Conservation (phyloP, 1,139 yeast species). For the Pichia cactophila region DNA sequence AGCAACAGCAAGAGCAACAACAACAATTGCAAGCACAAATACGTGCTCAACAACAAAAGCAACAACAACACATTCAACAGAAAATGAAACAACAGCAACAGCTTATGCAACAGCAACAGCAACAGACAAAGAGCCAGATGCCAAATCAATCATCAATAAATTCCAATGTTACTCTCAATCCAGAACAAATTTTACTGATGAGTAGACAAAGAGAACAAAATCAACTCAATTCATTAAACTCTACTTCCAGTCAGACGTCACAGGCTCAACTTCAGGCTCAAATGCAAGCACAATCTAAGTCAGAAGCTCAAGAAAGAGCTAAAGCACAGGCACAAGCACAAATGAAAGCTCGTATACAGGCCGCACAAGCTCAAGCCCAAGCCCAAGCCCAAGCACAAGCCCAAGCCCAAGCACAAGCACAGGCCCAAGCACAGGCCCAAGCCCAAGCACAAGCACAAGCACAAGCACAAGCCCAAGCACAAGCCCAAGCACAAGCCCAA, state of each 20-base stretch:
- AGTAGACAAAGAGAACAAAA: constrained; percentile 20
- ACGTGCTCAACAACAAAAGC: constrained; percentile 23
- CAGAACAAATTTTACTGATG: constrained; percentile 26
- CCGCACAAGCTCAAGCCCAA: too few relatives aligned
- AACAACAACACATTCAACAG: constrained; percentile 16
- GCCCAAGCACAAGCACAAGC: constrained; percentile 9
- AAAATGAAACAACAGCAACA: constrained; percentile 21
- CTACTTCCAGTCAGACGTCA: constrained; percentile 4
- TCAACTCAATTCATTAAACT: not conserved
- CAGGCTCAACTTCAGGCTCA: constrained; percentile 17
- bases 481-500: constrained; percentile 12
- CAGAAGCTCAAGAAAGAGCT: constrained; percentile 1
- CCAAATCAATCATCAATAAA: not conserved
- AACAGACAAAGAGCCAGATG: constrained; percentile 11
- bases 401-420: too few relatives aligned
- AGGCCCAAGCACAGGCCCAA: constrained; percentile 1
- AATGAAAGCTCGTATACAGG: too few relatives aligned
- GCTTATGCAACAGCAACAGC: constrained; percentile 19
- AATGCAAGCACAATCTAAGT: constrained; percentile 13
- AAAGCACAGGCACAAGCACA: not conserved
- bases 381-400: too few relatives aligned
- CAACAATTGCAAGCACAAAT: constrained; percentile 12
- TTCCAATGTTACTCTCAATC: constrained; percentile 22
- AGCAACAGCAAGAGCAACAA: constrained; percentile 11
- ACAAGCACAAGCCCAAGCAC: constrained; percentile 18